These are phyloP conservation scores for Xylogone sp. DNA, from an alignment of 2,329 filamentous ascomycete species.

Conservation along the genomic window DNA sequence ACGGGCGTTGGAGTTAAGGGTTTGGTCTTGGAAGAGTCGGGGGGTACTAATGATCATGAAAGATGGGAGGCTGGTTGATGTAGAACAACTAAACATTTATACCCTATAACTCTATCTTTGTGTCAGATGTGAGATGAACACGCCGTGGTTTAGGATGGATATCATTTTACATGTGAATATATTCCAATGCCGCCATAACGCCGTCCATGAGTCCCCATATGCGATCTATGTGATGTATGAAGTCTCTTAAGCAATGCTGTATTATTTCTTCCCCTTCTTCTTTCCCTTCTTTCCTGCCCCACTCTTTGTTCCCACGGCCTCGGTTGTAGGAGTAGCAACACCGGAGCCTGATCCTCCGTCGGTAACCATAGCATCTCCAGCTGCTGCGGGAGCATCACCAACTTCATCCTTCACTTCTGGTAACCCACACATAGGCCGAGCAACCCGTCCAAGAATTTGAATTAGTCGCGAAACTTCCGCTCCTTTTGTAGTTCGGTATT, in stretches of 20 bases:
- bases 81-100: neutral
- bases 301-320: constrained; percentile 25
- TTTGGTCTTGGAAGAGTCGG: constrained; percentile 6
- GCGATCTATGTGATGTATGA: too few relatives aligned
- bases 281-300: constrained; percentile 57
- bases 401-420: constrained; percentile 34
- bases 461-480: constrained; percentile 85
- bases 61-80: neutral
- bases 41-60: neutral
- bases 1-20: constrained; percentile 21
- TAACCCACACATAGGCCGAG: constrained; percentile 62
- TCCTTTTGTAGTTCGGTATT: constrained; percentile 88
- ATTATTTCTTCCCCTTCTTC: constrained; percentile 66
- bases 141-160: too few relatives aligned
- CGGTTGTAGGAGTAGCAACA: constrained; percentile 21
- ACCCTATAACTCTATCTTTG: neutral
- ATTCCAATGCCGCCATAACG: neutral
- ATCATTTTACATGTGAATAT: neutral
- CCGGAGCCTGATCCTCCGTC: constrained; percentile 7
- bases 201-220: neutral
- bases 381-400: constrained; percentile 1
- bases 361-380: constrained; percentile 18
- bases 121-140: too few relatives aligned
- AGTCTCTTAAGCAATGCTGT: neutral
- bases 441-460: constrained; percentile 68